phyloP scores from a whole-genome alignment of 805 yeast genomes.

The Cyberlindnera mrakii region DNA sequence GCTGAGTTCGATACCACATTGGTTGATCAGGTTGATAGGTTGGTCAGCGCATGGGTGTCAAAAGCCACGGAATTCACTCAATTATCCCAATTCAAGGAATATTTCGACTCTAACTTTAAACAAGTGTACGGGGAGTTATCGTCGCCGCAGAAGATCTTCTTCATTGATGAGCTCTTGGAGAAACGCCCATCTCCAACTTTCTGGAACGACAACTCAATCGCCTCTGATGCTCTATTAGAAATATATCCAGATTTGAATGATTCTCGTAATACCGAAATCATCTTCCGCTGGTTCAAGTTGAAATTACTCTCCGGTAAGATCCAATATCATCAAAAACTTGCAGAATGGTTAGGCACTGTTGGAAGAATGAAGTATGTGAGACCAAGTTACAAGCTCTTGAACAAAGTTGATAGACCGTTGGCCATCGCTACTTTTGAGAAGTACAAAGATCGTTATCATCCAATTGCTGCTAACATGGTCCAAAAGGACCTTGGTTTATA shows the following conservation, averaged over 20 bases:
- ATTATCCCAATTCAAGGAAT: constrained; percentile 10
- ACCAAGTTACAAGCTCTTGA: constrained; percentile 70
- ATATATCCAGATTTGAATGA: constrained; percentile 34
- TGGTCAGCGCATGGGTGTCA: constrained; percentile 59
- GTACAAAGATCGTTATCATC: constrained; percentile 63
- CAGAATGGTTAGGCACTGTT: constrained; percentile 84
- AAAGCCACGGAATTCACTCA: constrained; percentile 11
- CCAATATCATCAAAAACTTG: constrained; percentile 45
- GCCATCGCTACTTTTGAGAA: constrained; percentile 63
- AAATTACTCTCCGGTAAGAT: constrained; percentile 49
- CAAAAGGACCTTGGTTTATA: constrained; percentile 63
- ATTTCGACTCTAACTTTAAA: constrained; percentile 18
- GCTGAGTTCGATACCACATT: constrained; percentile 75
- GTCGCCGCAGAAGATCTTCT: constrained; percentile 74
- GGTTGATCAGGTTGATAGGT: constrained; percentile 62
- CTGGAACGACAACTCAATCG: constrained; percentile 28
- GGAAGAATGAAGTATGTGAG: constrained; percentile 94
- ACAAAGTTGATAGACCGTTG: constrained; percentile 54
- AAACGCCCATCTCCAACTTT: constrained; percentile 36
- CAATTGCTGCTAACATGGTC: constrained; percentile 80
- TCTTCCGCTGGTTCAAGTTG: constrained; percentile 70
- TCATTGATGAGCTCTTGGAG: constrained; percentile 61
- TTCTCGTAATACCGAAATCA: constrained; percentile 73
- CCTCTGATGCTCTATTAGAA: constrained; percentile 30
- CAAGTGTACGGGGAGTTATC: constrained; percentile 42